Conservation (phyloP, 192 early-diverging fungal species). For the Powellomyces hirtus region DNA sequence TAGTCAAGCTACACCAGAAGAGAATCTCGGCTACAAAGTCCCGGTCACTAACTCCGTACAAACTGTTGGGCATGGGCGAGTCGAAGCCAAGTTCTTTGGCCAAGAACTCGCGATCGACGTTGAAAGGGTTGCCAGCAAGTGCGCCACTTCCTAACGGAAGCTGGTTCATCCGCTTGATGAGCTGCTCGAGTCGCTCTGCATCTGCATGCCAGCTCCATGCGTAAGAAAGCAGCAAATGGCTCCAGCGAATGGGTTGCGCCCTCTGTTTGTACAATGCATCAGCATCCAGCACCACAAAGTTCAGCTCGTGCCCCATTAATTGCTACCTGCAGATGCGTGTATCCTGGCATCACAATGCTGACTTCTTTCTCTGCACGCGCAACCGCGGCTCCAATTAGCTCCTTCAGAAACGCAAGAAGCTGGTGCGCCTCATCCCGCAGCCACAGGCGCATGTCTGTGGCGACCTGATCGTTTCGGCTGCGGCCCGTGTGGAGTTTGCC, state of each 20-base stretch:
- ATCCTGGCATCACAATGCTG: constrained; percentile 97
- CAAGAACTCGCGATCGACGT: constrained; percentile 88
- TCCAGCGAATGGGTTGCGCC: constrained; percentile 98
- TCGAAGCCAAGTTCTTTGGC: constrained; percentile 86
- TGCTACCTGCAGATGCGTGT: constrained; percentile 90
- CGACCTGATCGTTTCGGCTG: constrained; percentile 96
- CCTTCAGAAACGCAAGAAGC: constrained; percentile 67
- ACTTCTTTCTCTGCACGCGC: constrained; percentile 83
- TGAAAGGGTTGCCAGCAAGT: constrained; percentile 95
- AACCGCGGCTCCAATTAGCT: constrained; percentile 71
- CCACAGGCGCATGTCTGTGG: constrained; percentile 96
- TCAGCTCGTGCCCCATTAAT: neutral
- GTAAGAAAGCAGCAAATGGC: constrained; percentile 84
- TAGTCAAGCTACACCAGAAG: constrained; percentile 87
- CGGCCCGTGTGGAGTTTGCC: constrained; percentile 98
- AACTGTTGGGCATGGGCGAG: constrained; percentile 81
- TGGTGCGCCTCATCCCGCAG: constrained; percentile 73
- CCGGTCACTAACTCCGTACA: constrained; percentile 90
- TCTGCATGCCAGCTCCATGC: constrained; percentile 91
- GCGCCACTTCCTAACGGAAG: constrained; percentile 93
- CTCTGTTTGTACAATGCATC: constrained; percentile 46
- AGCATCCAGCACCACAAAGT: neutral
- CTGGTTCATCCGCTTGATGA: constrained; percentile 76
- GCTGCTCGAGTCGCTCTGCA: constrained; percentile 76
- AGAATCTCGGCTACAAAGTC: constrained; percentile 98